Percentiles rank a stretch among this genome's conserved stretches.
phyloP scores from a whole-genome alignment of 2,329 filamentous ascomycete species.

The Colletotrichum abscissum region DNA sequence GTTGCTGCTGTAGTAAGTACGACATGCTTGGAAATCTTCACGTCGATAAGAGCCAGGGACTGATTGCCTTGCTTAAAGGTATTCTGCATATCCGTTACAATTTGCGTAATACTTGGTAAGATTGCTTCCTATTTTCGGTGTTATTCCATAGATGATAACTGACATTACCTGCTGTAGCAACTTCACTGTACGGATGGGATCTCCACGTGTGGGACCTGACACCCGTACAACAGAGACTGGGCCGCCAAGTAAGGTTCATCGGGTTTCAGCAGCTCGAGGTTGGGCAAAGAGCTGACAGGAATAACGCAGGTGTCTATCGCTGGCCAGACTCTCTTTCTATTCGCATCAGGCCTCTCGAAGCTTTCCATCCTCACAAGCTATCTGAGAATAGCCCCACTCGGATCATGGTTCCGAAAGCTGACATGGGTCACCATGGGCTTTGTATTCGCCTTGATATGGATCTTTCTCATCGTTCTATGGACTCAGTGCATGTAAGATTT shows the following conservation, averaged over 20 bases:
- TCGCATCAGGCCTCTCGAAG: slow-evolving; percentile 51
- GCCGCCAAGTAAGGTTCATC: slow-evolving; percentile 30
- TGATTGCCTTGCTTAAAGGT: slow-evolving; percentile 36
- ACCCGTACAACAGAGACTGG: slow-evolving; percentile 40
- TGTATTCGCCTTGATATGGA: slow-evolving; percentile 43
- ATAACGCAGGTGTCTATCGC: slow-evolving; percentile 50
- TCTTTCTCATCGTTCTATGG: slow-evolving; percentile 49
- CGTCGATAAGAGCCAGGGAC: background rate
- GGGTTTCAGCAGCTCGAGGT: too few species aligned
- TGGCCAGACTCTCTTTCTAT: slow-evolving; percentile 52
- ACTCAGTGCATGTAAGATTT: slow-evolving; percentile 49
- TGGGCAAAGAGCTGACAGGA: background rate
- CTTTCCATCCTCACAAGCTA: slow-evolving; percentile 54
- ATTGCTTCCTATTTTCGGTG: background rate
- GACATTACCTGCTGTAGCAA: slow-evolving; percentile 33
- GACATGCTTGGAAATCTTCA: too few species aligned
- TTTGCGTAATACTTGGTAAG: slow-evolving; percentile 45
- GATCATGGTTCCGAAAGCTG: slow-evolving; percentile 47
- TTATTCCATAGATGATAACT: background rate
- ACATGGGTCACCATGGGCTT: slow-evolving; percentile 43
- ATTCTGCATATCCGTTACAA: slow-evolving; percentile 47
- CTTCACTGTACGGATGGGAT: slow-evolving; percentile 49
- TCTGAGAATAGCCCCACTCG: slow-evolving; percentile 49
- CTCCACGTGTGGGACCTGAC: slow-evolving; percentile 52
- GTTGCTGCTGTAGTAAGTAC: slow-evolving; percentile 46